Evolutionary conservation across 1,284 basidiomycete species (phyloP).

Genomic region (Ceratobasidium sp.): DNA sequence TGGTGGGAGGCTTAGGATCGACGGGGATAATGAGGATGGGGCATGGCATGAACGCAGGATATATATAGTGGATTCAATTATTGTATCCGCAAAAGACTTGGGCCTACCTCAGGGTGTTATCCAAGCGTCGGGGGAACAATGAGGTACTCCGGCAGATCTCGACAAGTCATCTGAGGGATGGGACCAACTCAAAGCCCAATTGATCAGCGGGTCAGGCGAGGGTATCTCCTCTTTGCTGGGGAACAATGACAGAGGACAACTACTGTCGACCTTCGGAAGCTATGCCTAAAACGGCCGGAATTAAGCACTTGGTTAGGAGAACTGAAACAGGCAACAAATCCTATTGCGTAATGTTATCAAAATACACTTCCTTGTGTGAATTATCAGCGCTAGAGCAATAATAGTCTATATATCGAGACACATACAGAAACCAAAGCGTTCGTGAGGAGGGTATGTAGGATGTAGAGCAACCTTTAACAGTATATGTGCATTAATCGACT

Average conservation of each 20-base stretch:
- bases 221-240: slow-evolving; percentile 27
- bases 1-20: background rate
- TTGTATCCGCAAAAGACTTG: slow-evolving; percentile 29
- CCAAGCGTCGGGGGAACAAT: slow-evolving; percentile 37
- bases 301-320: background rate
- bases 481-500: slow-evolving; percentile 67
- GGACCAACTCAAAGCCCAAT: slow-evolving; percentile 14
- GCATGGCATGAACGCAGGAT: background rate
- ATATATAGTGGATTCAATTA: slow-evolving; percentile 24
- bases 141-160: slow-evolving; percentile 18
- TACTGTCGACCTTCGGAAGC: slow-evolving; percentile 16
- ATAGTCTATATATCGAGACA: slow-evolving; percentile 5
- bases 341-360: slow-evolving; percentile 33
- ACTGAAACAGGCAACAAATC: slow-evolving; percentile 18
- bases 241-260: slow-evolving; percentile 42
- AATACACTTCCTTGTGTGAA: slow-evolving; percentile 31
- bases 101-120: slow-evolving; percentile 37
- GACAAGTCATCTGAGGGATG: slow-evolving; percentile 37
- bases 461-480: background rate
- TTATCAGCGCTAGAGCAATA: slow-evolving; percentile 17
- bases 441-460: slow-evolving; percentile 10
- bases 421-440: slow-evolving; percentile 39
- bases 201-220: slow-evolving; percentile 21
- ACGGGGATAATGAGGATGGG: background rate
- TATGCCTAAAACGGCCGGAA: slow-evolving; percentile 25